Percentiles rank a stretch among this genome's conserved stretches.
Conservation (phyloP, 257 asterid species). For the Ajuga chamaepitys region DNA sequence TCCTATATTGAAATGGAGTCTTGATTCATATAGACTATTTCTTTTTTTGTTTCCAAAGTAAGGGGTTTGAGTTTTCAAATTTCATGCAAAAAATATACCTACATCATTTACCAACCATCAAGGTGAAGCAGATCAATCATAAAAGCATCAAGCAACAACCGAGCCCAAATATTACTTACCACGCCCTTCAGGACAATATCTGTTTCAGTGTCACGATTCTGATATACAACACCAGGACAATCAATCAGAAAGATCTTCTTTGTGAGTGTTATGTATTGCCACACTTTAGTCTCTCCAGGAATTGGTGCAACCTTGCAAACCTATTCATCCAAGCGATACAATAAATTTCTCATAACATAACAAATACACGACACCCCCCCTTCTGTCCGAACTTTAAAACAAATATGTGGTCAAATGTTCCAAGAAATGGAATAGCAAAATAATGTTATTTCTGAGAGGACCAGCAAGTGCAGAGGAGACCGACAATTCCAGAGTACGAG, state of each 20-base stretch:
- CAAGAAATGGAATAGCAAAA: neutral
- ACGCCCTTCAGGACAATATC: conserved; percentile 97
- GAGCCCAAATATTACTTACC: conserved; percentile 39
- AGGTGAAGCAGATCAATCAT: neutral
- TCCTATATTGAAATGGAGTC: too few relatives aligned
- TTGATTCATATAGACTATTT: too few relatives aligned
- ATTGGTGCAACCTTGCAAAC: conserved; percentile 98
- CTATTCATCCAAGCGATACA: conserved; percentile 24
- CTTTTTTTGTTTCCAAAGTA: neutral
- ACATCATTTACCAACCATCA: neutral
- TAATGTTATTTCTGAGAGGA: neutral
- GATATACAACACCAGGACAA: conserved; percentile 97
- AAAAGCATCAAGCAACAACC: conserved; percentile 1
- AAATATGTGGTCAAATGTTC: neutral
- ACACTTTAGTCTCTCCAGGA: conserved; percentile 97
- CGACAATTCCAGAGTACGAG: neutral
- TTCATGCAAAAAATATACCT: neutral
- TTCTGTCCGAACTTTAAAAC: neutral
- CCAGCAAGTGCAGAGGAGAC: neutral
- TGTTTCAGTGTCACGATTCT: conserved; percentile 72
- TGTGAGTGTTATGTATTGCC: conserved; percentile 95
- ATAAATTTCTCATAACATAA: neutral
- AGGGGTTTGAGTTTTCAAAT: neutral
- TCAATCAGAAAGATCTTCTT: conserved; percentile 86
- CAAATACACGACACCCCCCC: neutral